phyloP scores from a whole-genome alignment of 1,139 yeast genomes.

The Hyphopichia burtonii region DNA sequence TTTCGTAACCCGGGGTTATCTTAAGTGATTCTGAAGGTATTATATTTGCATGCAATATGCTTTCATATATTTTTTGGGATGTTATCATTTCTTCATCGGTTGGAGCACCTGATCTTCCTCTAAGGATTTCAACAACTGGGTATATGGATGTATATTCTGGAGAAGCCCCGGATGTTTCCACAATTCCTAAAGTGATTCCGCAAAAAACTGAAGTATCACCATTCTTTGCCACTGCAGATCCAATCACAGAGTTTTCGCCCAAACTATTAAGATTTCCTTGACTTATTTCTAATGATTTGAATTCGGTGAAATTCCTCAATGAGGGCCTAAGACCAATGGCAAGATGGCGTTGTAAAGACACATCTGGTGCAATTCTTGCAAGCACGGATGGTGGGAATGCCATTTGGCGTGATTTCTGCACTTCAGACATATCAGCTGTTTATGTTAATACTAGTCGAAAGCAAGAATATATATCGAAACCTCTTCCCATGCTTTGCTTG shows the following conservation, averaged over 20 bases:
- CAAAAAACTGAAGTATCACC: slow-evolving; percentile 80
- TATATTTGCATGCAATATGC: slow-evolving; percentile 53
- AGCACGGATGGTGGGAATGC: slow-evolving; percentile 79
- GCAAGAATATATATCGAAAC: too few species aligned
- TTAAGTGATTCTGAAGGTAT: slow-evolving; percentile 46
- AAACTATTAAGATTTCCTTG: slow-evolving; percentile 43
- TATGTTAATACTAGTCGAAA: neutral
- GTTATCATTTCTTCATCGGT: slow-evolving; percentile 87
- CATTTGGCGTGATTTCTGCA: slow-evolving; percentile 24
- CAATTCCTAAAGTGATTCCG: slow-evolving; percentile 69
- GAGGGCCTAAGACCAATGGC: slow-evolving; percentile 73
- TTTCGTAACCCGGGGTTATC: slow-evolving; percentile 53
- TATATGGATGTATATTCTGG: slow-evolving; percentile 48
- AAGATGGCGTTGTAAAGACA: slow-evolving; percentile 77
- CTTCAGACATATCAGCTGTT: neutral
- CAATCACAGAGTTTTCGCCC: slow-evolving; percentile 47
- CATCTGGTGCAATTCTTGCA: slow-evolving; percentile 82
- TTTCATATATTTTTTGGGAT: slow-evolving; percentile 67
- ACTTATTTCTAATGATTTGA: slow-evolving; percentile 54
- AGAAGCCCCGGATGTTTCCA: slow-evolving; percentile 43
- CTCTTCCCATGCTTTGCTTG: too few species aligned
- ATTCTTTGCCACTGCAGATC: slow-evolving; percentile 68
- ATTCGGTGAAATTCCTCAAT: slow-evolving; percentile 68
- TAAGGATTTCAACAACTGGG: slow-evolving; percentile 77
- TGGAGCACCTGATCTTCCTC: slow-evolving; percentile 81